Evolutionary conservation across 1,284 basidiomycete genomes (phyloP).

Genomic region (Porogramme epimiltina): DNA sequence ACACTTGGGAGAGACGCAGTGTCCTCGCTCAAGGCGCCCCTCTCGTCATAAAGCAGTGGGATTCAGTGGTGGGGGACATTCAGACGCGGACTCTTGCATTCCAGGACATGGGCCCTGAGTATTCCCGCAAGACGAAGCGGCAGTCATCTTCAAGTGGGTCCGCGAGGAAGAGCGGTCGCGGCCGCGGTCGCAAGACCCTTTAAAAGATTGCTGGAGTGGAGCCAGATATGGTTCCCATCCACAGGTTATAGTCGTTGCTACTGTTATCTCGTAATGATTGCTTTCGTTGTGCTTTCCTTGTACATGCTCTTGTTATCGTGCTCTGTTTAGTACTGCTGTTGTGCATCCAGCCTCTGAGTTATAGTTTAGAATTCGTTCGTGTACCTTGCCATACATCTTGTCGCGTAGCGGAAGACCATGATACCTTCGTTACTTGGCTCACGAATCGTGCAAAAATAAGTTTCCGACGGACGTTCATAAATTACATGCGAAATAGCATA

Average conservation of each 20-base stretch:
- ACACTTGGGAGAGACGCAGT: conserved; percentile 44
- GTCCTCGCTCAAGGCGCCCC: conserved; percentile 36
- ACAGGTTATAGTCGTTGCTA: too few species aligned
- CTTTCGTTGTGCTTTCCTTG: not conserved
- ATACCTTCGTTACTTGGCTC: too few species aligned
- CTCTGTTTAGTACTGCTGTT: too few species aligned
- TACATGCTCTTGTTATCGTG: not conserved
- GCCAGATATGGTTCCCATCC: too few species aligned
- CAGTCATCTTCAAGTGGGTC: not conserved
- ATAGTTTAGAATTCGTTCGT: too few species aligned
- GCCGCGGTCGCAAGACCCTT: too few species aligned
- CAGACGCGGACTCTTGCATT: conserved; percentile 28
- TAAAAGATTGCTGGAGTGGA: too few species aligned
- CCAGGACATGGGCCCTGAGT: conserved; percentile 20
- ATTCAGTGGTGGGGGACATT: conserved; percentile 24
- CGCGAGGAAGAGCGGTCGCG: not conserved
- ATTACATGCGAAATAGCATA: not conserved
- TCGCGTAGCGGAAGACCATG: too few species aligned
- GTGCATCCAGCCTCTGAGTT: too few species aligned
- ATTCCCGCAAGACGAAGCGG: not conserved
- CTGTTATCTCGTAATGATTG: too few species aligned
- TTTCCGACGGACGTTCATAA: not conserved
- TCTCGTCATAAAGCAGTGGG: conserved; percentile 36
- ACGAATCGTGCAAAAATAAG: too few species aligned
- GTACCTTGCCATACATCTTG: too few species aligned